Evolutionary conservation across 2,329 filamentous ascomycete genomes (phyloP), one percentile per base, ranked within the genome.

Genomic region (Sphaceloma murrayae): DNA sequence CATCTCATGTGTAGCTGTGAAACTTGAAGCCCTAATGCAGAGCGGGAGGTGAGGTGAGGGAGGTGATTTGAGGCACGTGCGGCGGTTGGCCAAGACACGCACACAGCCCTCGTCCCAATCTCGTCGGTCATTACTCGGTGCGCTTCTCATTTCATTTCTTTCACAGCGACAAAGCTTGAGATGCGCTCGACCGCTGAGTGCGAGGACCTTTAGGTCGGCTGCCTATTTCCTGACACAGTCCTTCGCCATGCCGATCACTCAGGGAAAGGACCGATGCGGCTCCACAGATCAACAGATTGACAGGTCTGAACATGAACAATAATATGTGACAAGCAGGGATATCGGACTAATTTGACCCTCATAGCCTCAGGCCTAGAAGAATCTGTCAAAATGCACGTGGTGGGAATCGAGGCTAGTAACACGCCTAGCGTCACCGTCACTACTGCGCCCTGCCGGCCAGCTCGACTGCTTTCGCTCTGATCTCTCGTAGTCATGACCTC

Each of bases 271-370:
- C 11, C 16, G 14, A 22, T 24, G 34, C 18, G 22, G 34, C 13
- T 29, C 24, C 22, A 29, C n/a, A 26, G 22, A 40, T 40, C 36
- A 24, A 40, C 36, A 13, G 24, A 13, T 40, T 40, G 36, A 40
- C 24, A 40, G 36, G 36, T 11, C 36, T 40, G 24, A 26, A 40
- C 30, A 22, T 40, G 22, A 22, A 22, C 16, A 10, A 22, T 10
- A 40, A 16, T n/a, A 22, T 29, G 9, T 2, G 9, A 13, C 19
- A 8, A 4, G 36, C 11, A 27, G 24, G 11, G 6, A 29, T n/a
- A n/a, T n/a, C 36, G 26, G 36, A 18, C 3, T 10, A 18, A 27
- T 27, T 40, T 26, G 24, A 22, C 26, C 11, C 19, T 11, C 10
- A 19, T 24, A n/a, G n/a, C n/a, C n/a, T n/a, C n/a, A n/a, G n/a